These are phyloP conservation scores for Aspergillus texensis DNA, from an alignment of 2,329 filamentous ascomycete genomes.

Conservation along the genomic window DNA sequence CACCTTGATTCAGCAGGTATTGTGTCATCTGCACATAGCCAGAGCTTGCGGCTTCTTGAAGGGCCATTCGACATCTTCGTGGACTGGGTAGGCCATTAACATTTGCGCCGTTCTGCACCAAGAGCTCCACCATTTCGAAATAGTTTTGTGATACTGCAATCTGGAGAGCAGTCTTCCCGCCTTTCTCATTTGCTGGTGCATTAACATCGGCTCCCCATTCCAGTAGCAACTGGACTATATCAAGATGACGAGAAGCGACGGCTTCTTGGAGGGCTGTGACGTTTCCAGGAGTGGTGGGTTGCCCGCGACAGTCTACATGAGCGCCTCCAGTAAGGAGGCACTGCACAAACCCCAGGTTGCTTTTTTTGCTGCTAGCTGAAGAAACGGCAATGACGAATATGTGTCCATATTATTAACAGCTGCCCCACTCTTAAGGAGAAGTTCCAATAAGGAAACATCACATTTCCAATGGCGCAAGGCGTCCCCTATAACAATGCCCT, in stretches of 20 bases:
- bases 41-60: conserved; percentile 21
- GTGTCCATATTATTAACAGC: not conserved
- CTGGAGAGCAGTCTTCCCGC: conserved; percentile 18
- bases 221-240: conserved; percentile 25
- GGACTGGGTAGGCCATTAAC: conserved; percentile 24
- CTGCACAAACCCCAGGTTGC: not conserved
- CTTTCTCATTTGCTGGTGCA: conserved; percentile 12
- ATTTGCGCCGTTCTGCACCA: conserved; percentile 20
- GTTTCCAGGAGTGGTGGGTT: not conserved
- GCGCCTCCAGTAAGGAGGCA: not conserved
- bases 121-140: conserved; percentile 14
- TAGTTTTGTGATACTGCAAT: conserved; percentile 13
- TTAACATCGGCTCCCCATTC: conserved; percentile 28
- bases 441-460: not conserved
- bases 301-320: not conserved
- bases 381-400: not conserved
- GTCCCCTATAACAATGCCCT: not conserved
- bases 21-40: conserved; percentile 22
- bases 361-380: not conserved
- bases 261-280: conserved; percentile 20
- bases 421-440: not conserved
- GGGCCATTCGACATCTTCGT: conserved; percentile 13
- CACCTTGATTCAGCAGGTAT: conserved; percentile 18
- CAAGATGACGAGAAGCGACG: conserved; percentile 10
- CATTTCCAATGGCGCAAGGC: not conserved